Conservation (phyloP, 148 eudicot species). For the Silene uniflora region DNA sequence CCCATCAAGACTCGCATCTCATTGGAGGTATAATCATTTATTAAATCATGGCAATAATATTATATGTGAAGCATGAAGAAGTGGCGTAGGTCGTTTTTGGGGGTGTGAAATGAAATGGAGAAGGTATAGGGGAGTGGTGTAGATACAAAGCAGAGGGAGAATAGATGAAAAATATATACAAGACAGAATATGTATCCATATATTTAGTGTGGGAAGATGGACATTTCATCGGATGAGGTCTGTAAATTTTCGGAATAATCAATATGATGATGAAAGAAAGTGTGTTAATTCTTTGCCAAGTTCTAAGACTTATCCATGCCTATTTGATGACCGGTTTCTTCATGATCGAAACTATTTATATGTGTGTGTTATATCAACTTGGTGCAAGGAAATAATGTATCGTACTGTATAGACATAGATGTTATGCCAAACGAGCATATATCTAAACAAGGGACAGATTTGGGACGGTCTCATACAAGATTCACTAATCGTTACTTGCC, state of each 20-base stretch:
- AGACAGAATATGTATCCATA: conserved; percentile 6
- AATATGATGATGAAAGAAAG: conserved; percentile 21
- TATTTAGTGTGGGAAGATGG: conserved; percentile 23
- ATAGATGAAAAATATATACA: conserved; percentile 15
- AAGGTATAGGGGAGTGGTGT: conserved; percentile 31
- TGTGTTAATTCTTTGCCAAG: conserved; percentile 20
- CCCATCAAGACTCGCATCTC: conserved; percentile 82
- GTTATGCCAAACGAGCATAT: too few species aligned
- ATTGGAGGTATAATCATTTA: conserved; percentile 25
- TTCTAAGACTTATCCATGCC: too few species aligned
- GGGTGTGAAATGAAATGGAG: conserved; percentile 15
- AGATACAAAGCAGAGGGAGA: conserved; percentile 24
- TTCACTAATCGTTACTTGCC: too few species aligned
- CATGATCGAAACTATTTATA: too few species aligned
- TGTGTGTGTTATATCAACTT: too few species aligned
- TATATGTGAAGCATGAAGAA: conserved; percentile 6
- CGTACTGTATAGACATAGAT: too few species aligned
- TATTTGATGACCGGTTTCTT: too few species aligned
- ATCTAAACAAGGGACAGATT: too few species aligned
- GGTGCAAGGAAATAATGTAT: too few species aligned
- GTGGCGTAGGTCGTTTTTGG: conserved; percentile 14
- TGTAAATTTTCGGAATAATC: conserved; percentile 42
- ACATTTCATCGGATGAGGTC: conserved; percentile 22
- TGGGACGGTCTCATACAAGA: too few species aligned
- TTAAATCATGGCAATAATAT: too few species aligned